phyloP scores from a whole-genome alignment of 176 grass and related monocot species.

The Thinopyrum elongatum region DNA sequence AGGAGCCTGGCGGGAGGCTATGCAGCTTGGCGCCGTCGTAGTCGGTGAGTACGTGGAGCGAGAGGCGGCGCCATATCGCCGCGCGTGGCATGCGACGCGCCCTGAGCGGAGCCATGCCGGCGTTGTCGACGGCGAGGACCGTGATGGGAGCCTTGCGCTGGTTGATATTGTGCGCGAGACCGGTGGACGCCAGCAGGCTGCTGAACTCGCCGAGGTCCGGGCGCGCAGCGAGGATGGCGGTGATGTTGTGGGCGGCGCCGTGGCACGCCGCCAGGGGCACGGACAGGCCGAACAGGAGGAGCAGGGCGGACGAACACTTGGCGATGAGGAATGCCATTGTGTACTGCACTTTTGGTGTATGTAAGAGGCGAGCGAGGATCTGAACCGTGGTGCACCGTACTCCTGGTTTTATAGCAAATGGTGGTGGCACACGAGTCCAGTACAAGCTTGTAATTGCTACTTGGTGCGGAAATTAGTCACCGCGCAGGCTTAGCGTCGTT shows the following conservation, averaged over 20 bases:
- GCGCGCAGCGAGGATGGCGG: constrained; percentile 51
- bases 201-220: constrained; percentile 56
- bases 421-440: background rate
- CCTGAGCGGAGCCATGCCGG: constrained; percentile 34
- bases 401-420: constrained; percentile 19
- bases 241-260: constrained; percentile 52
- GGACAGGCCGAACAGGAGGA: constrained; percentile 8
- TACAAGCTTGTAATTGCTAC: no score
- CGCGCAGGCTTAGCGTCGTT: background rate
- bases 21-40: constrained; percentile 55
- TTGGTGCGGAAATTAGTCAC: background rate
- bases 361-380: background rate
- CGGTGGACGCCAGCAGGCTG: constrained; percentile 39
- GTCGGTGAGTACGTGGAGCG: constrained; percentile 62
- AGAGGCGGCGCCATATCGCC: constrained; percentile 43
- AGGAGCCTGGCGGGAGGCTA: constrained; percentile 27
- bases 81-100: constrained; percentile 19
- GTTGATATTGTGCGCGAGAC: constrained; percentile 47
- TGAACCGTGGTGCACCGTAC: background rate
- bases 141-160: constrained; percentile 44
- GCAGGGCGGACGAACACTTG: background rate
- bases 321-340: background rate
- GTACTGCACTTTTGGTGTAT: background rate
- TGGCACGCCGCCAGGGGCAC: background rate
- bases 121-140: constrained; percentile 53